Conservation (phyloP, 163 green algal genomes). For the Chloroidium sp. region DNA sequence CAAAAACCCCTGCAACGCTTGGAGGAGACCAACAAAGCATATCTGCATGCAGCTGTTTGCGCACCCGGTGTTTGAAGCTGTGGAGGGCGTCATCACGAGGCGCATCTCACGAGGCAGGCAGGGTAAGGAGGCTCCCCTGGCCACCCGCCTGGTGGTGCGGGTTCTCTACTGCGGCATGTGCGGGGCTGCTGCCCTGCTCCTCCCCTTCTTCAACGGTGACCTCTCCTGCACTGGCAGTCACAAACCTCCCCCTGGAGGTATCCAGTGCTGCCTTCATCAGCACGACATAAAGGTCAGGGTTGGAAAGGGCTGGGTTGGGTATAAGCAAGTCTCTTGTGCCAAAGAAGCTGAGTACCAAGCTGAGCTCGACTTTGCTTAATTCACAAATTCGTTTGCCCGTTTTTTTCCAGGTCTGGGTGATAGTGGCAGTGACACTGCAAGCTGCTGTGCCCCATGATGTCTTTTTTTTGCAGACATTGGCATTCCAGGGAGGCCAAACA, state of each 20-base stretch:
- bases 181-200: neutral
- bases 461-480: too few relatives aligned
- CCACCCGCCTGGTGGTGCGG: slow-evolving; percentile 24
- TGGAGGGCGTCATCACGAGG: slow-evolving; percentile 15
- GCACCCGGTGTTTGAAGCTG: slow-evolving; percentile 33
- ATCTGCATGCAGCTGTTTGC: slow-evolving; percentile 26
- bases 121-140: slow-evolving; percentile 16
- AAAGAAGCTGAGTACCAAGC: too few relatives aligned
- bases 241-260: slow-evolving; percentile 29
- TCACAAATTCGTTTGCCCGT: too few relatives aligned
- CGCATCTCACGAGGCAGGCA: slow-evolving; percentile 5
- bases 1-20: neutral
- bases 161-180: neutral
- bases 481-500: too few relatives aligned
- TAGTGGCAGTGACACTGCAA: too few relatives aligned
- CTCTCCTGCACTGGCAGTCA: slow-evolving; percentile 26
- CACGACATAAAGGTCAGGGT: neutral
- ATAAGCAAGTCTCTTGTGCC: too few relatives aligned
- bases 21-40: neutral
- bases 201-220: slow-evolving; percentile 1
- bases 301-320: too few relatives aligned
- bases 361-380: too few relatives aligned
- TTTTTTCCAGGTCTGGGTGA: too few relatives aligned
- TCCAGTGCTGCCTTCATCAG: slow-evolving; percentile 20
- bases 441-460: too few relatives aligned